These are phyloP conservation scores for Neopestalotiopsis clavispora DNA, from an alignment of 2,329 filamentous ascomycete species.

Conservation along the genomic window DNA sequence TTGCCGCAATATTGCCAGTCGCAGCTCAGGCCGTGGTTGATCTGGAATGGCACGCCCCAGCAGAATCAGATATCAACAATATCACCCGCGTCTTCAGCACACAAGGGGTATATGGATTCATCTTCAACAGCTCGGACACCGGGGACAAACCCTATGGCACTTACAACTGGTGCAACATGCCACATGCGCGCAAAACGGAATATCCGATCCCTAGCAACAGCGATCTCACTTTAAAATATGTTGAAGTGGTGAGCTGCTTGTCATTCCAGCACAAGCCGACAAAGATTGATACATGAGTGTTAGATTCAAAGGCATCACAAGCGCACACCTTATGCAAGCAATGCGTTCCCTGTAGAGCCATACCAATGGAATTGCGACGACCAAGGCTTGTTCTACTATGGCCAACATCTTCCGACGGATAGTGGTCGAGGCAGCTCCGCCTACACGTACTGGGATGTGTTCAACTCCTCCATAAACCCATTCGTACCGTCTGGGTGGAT, in stretches of 20 bases:
- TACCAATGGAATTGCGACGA: constrained; percentile 77
- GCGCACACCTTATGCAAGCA: constrained; percentile 78
- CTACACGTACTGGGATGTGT: constrained; percentile 69
- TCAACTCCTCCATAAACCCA: constrained; percentile 67
- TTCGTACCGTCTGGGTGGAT: constrained; percentile 70
- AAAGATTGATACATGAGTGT: not conserved
- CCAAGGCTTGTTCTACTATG: constrained; percentile 72
- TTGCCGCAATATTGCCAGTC: not conserved
- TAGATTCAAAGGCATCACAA: constrained; percentile 82
- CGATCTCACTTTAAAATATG: constrained; percentile 72
- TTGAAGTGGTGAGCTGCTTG: constrained; percentile 61
- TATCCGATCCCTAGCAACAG: constrained; percentile 58
- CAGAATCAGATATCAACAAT: constrained; percentile 62
- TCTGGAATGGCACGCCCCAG: constrained; percentile 63
- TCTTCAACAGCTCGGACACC: constrained; percentile 70
- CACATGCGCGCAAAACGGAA: constrained; percentile 72
- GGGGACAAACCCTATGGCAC: constrained; percentile 61
- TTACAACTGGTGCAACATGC: constrained; percentile 91
- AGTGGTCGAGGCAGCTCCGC: constrained; percentile 43
- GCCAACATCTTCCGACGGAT: constrained; percentile 58
- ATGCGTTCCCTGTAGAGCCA: constrained; percentile 75
- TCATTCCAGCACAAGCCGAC: not conserved
- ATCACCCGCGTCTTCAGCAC: constrained; percentile 61
- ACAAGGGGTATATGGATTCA: constrained; percentile 72
- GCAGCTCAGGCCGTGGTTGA: constrained; percentile 35